These are phyloP conservation scores for Extremus antarcticus DNA, from an alignment of 495 filamentous ascomycete species.

Conservation along the genomic window DNA sequence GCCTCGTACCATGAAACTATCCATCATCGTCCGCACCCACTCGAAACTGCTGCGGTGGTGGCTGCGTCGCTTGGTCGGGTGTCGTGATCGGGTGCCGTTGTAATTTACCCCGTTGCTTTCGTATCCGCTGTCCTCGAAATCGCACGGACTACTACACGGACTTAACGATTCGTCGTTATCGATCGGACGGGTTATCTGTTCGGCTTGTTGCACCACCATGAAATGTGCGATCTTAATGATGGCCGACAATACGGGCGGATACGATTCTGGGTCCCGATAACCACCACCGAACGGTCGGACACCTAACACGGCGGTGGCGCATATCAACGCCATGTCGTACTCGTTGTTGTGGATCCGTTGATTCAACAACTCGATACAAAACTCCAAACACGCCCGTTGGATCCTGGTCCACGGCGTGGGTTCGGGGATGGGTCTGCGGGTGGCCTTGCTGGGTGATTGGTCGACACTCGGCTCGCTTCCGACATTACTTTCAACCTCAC, in stretches of 20 bases:
- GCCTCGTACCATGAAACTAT: conserved; percentile 8
- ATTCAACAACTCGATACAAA: conserved; percentile 11
- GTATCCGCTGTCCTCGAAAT: background rate
- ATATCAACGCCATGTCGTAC: conserved; percentile 16
- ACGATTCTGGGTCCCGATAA: conserved; percentile 1
- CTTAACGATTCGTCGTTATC: background rate
- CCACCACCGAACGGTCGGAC: background rate
- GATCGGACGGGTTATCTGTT: background rate
- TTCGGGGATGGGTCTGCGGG: no score
- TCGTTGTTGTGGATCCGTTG: conserved; percentile 2
- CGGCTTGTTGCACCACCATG: conserved; percentile 13
- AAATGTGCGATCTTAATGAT: conserved; percentile 17
- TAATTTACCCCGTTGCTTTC: background rate
- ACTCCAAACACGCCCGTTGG: conserved; percentile 3
- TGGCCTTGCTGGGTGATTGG: no score
- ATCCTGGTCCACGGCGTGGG: background rate
- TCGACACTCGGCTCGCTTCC: background rate
- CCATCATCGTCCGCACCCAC: conserved; percentile 1
- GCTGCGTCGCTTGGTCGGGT: no score
- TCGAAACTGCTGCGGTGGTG: no score
- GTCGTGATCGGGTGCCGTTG: background rate
- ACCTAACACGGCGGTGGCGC: conserved; percentile 11
- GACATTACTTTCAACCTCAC: background rate
- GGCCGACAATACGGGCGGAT: conserved; percentile 11
- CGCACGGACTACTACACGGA: background rate